Conservation (phyloP, 106 monocot genomes). For the Dendrobium huoshanense region DNA sequence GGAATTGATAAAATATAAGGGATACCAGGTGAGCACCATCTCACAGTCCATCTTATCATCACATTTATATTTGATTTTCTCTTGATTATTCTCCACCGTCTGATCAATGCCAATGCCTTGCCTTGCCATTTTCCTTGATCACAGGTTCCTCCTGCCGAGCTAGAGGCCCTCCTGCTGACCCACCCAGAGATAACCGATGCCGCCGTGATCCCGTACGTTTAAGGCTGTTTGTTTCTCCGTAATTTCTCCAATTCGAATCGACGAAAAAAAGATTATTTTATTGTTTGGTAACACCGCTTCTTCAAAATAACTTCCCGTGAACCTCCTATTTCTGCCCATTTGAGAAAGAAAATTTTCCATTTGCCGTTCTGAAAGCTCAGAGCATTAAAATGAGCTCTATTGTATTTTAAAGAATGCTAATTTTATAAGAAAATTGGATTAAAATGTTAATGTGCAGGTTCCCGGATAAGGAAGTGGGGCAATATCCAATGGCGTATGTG, state of each 20-base stretch:
- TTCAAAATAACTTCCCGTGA: too few relatives aligned
- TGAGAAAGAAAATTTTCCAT: too few relatives aligned
- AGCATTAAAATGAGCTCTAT: too few relatives aligned
- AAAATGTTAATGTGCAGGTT: constrained; percentile 30
- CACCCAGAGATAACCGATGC: constrained; percentile 63
- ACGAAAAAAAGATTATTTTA: too few relatives aligned
- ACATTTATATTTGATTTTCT: not conserved
- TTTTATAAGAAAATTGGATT: not conserved
- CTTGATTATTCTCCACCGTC: not conserved
- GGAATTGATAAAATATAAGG: constrained; percentile 77
- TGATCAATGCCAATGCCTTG: not conserved
- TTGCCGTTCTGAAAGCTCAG: too few relatives aligned
- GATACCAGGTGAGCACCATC: constrained; percentile 46
- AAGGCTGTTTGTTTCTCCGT: too few relatives aligned
- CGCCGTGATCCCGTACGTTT: constrained; percentile 72
- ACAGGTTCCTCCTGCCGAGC: constrained; percentile 83
- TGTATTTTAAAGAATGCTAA: too few relatives aligned
- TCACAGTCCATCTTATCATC: not conserved
- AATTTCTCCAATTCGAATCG: too few relatives aligned
- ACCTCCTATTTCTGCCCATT: too few relatives aligned
- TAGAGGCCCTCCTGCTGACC: constrained; percentile 65
- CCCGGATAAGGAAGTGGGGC: constrained; percentile 69
- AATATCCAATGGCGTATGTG: constrained; percentile 83
- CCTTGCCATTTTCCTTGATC: not conserved
- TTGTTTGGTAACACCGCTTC: too few relatives aligned